A percentile compares a stretch with the other conserved stretches of the same genome.
Conservation (phyloP, 73 alveolate genomes). For the Effrenium voratum region DNA sequence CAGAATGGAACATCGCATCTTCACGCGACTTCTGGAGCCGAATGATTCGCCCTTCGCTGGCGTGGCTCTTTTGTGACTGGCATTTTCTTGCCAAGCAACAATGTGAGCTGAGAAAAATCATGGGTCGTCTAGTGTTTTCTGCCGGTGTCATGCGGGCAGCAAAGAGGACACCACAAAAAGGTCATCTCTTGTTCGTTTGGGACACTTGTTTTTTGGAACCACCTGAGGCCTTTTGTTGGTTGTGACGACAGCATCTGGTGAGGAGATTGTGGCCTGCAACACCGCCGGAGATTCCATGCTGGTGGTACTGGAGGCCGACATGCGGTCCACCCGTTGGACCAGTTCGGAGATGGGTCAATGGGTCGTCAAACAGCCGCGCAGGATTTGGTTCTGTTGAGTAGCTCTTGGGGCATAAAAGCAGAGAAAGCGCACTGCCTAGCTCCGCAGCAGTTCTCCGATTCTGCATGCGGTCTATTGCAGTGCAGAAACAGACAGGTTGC, state of each 20-base stretch:
- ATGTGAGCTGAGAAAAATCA: background rate
- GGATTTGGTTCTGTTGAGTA: background rate
- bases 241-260: too few relatives aligned
- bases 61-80: too few relatives aligned
- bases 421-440: constrained; percentile 37
- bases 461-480: constrained; percentile 38
- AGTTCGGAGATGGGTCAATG: background rate
- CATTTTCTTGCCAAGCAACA: background rate
- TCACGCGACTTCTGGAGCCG: too few relatives aligned
- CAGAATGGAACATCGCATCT: too few relatives aligned
- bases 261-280: constrained; percentile 64
- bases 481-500: background rate
- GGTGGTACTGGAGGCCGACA: constrained; percentile 46
- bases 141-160: too few relatives aligned
- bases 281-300: constrained; percentile 48
- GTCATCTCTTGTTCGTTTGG: too few relatives aligned
- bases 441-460: constrained; percentile 4
- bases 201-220: too few relatives aligned
- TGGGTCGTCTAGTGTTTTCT: background rate
- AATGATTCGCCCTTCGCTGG: too few relatives aligned
- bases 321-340: background rate
- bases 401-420: background rate
- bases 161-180: too few relatives aligned
- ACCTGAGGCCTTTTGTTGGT: too few relatives aligned
- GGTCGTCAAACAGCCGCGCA: background rate